These are phyloP conservation scores for Penicillium pancosmium DNA, from an alignment of 495 filamentous ascomycete genomes.

Conservation along the genomic window DNA sequence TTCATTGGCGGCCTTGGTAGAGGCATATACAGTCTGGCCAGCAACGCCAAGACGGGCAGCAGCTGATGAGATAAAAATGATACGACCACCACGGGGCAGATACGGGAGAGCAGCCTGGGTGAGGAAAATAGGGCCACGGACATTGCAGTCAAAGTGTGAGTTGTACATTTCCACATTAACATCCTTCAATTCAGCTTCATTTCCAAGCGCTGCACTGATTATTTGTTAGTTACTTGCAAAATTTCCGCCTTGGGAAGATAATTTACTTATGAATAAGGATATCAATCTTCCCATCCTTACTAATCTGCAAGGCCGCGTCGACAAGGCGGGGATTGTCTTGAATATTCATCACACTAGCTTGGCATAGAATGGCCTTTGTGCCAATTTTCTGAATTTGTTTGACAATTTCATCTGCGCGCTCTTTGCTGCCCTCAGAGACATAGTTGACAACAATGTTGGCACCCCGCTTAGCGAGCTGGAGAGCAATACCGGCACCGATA, in stretches of 20 bases:
- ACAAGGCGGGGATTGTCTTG: neutral
- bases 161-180: too few species aligned
- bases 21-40: neutral
- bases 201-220: too few species aligned
- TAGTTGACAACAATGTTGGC: slow-evolving; percentile 31
- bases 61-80: neutral
- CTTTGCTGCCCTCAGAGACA: neutral
- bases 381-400: neutral
- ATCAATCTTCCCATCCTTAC: slow-evolving; percentile 1
- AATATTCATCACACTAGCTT: neutral
- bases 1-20: too few species aligned
- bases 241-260: too few species aligned
- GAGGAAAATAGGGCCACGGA: neutral
- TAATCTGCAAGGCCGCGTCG: neutral
- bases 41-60: neutral
- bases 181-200: too few species aligned
- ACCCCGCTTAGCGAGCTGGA: slow-evolving; percentile 31
- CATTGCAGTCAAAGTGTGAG: neutral
- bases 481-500: slow-evolving; percentile 34
- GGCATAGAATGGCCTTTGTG: neutral
- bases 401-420: neutral
- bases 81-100: neutral
- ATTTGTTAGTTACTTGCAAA: too few species aligned
- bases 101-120: neutral
- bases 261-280: neutral